Evolutionary conservation across 352 stramenopile genomes (phyloP).

Genomic region (Phytopythium cucurbitacearum): DNA sequence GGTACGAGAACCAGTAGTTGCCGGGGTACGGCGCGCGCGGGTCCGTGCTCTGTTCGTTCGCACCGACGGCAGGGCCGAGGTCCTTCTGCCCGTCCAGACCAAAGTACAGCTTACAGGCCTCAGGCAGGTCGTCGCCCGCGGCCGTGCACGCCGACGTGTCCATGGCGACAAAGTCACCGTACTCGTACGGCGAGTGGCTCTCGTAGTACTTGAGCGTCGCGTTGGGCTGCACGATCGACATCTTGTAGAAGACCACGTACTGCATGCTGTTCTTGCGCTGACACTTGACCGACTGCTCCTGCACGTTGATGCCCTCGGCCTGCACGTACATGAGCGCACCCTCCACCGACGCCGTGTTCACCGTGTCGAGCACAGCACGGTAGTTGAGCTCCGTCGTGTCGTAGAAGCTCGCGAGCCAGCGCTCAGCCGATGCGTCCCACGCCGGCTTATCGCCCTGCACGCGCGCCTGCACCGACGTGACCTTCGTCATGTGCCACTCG

Average conservation of each 20-base stretch:
- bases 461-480: conserved; percentile 52
- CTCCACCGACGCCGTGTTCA: conserved; percentile 62
- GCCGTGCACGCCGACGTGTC: conserved; percentile 57
- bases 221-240: conserved; percentile 57
- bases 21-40: conserved; percentile 49
- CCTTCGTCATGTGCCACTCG: conserved; percentile 40
- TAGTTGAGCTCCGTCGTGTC: conserved; percentile 33
- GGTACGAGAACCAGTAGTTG: conserved; percentile 76
- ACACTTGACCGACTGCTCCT: conserved; percentile 45
- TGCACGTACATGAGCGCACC: conserved; percentile 68
- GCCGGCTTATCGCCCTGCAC: conserved; percentile 44
- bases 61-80: conserved; percentile 47
- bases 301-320: conserved; percentile 56
- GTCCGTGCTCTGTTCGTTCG: conserved; percentile 33
- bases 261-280: conserved; percentile 69
- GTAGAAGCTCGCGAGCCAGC: conserved; percentile 38
- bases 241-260: conserved; percentile 71
- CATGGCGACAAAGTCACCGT: conserved; percentile 58
- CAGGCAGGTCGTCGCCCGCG: conserved; percentile 20
- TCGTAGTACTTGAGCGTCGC: conserved; percentile 44
- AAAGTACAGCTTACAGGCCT: conserved; percentile 43
- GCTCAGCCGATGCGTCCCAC: conserved; percentile 24
- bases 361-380: conserved; percentile 35
- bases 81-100: conserved; percentile 36
- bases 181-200: conserved; percentile 32